A percentile compares a stretch with the other conserved stretches of the same genome.
Conservation (phyloP, 805 yeast species). For the Candida sphagnicola region DNA sequence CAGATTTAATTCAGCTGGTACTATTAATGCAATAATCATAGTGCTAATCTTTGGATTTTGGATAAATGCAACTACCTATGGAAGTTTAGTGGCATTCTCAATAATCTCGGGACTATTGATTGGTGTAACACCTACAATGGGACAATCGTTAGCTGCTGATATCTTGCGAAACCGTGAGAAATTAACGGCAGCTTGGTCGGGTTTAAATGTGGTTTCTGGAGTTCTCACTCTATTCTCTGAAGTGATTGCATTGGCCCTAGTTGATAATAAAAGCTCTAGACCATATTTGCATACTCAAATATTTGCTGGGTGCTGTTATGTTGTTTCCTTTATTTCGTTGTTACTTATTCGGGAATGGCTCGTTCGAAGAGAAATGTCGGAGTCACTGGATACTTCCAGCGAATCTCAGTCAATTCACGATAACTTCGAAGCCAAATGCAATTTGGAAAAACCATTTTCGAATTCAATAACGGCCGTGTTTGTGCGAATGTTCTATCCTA, state of each 20-base stretch:
- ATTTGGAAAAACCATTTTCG: background rate
- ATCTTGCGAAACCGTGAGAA: constrained; percentile 15
- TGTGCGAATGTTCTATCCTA: constrained; percentile 4
- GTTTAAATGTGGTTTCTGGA: constrained; percentile 29
- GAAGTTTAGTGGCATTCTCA: constrained; percentile 25
- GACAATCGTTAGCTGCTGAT: constrained; percentile 23
- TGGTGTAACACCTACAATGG: constrained; percentile 28
- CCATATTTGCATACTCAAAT: constrained; percentile 61
- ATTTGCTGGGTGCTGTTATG: constrained; percentile 50
- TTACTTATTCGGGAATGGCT: constrained; percentile 50
- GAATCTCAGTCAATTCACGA: background rate
- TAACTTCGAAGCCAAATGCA: background rate
- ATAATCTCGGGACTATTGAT: constrained; percentile 26
- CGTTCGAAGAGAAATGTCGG: constrained; percentile 36
- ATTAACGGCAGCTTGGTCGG: constrained; percentile 39
- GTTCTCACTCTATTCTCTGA: constrained; percentile 44
- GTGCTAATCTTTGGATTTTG: constrained; percentile 33
- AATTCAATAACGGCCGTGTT: background rate
- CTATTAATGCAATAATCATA: constrained; percentile 18
- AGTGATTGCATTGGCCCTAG: constrained; percentile 50
- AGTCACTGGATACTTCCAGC: background rate
- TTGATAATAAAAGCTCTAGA: constrained; percentile 10
- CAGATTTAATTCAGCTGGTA: constrained; percentile 31
- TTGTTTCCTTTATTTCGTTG: constrained; percentile 39
- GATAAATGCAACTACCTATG: constrained; percentile 33